Conservation (phyloP, 2,329 filamentous ascomycete genomes). For the Lithohypha guttulata region DNA sequence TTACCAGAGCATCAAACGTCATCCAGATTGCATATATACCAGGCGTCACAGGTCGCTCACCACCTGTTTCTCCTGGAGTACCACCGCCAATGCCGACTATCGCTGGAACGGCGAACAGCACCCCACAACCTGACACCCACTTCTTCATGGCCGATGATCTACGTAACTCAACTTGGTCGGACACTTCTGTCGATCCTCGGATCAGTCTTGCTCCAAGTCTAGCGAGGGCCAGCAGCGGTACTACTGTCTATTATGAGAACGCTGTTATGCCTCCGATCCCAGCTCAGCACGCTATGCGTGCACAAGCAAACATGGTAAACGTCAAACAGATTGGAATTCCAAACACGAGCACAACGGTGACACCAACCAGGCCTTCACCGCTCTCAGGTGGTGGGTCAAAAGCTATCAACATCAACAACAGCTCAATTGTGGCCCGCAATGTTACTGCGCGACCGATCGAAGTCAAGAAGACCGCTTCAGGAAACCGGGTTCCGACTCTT, state of each 20-base stretch:
- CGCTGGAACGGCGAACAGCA: constrained; percentile 50
- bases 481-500: constrained; percentile 25
- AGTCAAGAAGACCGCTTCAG: constrained; percentile 28
- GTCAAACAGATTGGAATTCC: constrained; percentile 52
- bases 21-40: constrained; percentile 99
- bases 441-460: constrained; percentile 36
- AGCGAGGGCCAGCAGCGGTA: constrained; percentile 60
- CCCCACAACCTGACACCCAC: constrained; percentile 53
- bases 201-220: constrained; percentile 41
- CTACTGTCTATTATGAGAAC: constrained; percentile 87
- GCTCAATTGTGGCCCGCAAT: constrained; percentile 35
- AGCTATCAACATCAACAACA: constrained; percentile 24
- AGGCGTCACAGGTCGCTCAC: constrained; percentile 85
- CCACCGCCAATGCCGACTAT: constrained; percentile 90
- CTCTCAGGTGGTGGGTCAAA: constrained; percentile 1
- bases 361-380: constrained; percentile 29
- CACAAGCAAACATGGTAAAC: constrained; percentile 85
- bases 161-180: constrained; percentile 78
- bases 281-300: constrained; percentile 75
- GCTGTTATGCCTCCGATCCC: constrained; percentile 68
- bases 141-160: constrained; percentile 90
- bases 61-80: constrained; percentile 67
- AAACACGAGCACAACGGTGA: constrained; percentile 48
- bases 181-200: constrained; percentile 30
- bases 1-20: constrained; percentile 94